These are phyloP conservation scores for Erodium maritimum DNA, from an alignment of 345 rosid genomes.

Conservation along the genomic window DNA sequence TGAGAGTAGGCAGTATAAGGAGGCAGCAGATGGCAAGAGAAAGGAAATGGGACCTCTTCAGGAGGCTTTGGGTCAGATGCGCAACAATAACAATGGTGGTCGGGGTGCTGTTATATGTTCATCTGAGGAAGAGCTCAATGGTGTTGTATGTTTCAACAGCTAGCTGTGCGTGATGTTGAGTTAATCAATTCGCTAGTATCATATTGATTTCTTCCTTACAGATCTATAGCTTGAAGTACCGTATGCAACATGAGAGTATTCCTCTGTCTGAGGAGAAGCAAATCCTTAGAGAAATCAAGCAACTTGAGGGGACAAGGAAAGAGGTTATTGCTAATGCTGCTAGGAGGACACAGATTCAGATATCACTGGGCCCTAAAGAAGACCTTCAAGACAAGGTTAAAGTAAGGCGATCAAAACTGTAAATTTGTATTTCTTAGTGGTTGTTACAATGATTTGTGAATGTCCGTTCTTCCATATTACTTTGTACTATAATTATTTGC, in stretches of 20 bases:
- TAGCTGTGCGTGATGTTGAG: conserved; percentile 4
- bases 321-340: conserved; percentile 81
- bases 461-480: too few relatives aligned
- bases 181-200: too few relatives aligned
- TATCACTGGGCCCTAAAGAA: conserved; percentile 77
- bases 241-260: conserved; percentile 90
- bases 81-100: conserved; percentile 20
- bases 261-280: conserved; percentile 86
- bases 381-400: conserved; percentile 85
- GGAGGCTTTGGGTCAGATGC: conserved; percentile 83
- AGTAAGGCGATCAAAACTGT: conserved; percentile 29
- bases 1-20: conserved; percentile 26
- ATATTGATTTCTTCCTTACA: conserved; percentile 9
- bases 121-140: conserved; percentile 83
- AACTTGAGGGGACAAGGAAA: conserved; percentile 84
- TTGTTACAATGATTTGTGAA: too few relatives aligned
- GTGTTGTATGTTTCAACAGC: conserved; percentile 34
- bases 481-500: neutral
- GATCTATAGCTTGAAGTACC: conserved; percentile 71
- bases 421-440: too few relatives aligned
- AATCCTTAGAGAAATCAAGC: conserved; percentile 77
- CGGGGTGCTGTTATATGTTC: conserved; percentile 58
- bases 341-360: conserved; percentile 70
- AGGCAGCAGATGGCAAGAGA: conserved; percentile 48
- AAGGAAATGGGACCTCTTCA: conserved; percentile 78